Percentiles rank a stretch among this genome's conserved stretches.
These are phyloP conservation scores for Diaporthe sp. DNA, from an alignment of 2,329 filamentous ascomycete genomes.

Conservation along the genomic window DNA sequence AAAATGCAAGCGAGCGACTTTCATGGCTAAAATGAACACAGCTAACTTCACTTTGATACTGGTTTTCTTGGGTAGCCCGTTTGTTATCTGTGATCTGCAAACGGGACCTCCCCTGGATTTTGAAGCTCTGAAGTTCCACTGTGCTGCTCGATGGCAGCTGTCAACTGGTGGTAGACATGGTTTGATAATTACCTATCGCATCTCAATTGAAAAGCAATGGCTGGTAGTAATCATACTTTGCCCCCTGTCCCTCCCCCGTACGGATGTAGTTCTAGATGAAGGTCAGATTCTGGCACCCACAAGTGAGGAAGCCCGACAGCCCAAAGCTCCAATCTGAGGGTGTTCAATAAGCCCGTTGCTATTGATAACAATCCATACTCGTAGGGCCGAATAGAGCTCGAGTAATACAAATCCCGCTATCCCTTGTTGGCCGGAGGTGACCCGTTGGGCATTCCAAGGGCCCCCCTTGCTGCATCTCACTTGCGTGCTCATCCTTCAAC, in stretches of 20 bases:
- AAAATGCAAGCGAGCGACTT: background rate
- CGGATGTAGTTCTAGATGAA: too few relatives aligned
- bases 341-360: background rate
- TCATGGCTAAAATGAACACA: background rate
- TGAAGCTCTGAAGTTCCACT: background rate
- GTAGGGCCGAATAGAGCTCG: background rate
- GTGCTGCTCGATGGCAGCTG: background rate
- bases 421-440: background rate
- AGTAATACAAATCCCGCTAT: background rate
- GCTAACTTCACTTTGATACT: background rate
- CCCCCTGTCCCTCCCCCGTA: too few relatives aligned
- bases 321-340: background rate
- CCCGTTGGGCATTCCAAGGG: background rate
- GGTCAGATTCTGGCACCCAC: too few relatives aligned
- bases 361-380: background rate
- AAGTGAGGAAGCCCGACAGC: too few relatives aligned
- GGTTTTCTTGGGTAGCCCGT: background rate
- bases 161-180: too few relatives aligned
- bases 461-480: background rate
- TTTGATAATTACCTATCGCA: too few relatives aligned
- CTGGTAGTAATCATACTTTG: too few relatives aligned
- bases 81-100: background rate
- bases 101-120: background rate
- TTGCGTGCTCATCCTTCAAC: background rate
- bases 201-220: too few relatives aligned